Evolutionary conservation across 2,329 filamentous ascomycete genomes (phyloP).

Genomic region (Knufia petricola): DNA sequence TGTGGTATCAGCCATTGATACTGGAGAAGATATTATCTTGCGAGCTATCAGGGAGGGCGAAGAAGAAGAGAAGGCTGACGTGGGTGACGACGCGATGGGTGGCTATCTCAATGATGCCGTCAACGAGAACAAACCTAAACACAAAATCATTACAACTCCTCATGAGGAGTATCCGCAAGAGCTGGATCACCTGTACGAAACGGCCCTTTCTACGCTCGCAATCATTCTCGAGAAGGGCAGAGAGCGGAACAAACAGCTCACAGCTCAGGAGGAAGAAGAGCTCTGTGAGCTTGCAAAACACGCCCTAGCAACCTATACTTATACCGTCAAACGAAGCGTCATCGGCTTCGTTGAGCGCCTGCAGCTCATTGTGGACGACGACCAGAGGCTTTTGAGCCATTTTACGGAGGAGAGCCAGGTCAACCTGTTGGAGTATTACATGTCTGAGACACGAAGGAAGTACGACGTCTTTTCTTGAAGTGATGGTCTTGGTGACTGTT

Average conservation of each 20-base stretch:
- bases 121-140: too few species aligned
- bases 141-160: conserved; percentile 12
- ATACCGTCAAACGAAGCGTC: conserved; percentile 15
- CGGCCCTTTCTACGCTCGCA: conserved; percentile 15
- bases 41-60: not conserved
- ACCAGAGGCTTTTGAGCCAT: conserved; percentile 17
- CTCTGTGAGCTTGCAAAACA: conserved; percentile 14
- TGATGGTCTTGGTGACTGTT: not conserved
- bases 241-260: conserved; percentile 11
- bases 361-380: conserved; percentile 17
- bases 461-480: not conserved
- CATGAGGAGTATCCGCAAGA: conserved; percentile 14
- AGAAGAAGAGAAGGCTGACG: not conserved
- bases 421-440: conserved; percentile 21
- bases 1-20: not conserved
- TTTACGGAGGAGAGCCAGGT: conserved; percentile 18
- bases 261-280: conserved; percentile 16
- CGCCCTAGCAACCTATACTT: conserved; percentile 15
- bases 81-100: conserved; percentile 12
- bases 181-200: conserved; percentile 16
- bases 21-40: not conserved
- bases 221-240: conserved; percentile 12
- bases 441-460: not conserved
- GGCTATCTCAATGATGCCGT: conserved; percentile 15
- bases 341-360: conserved; percentile 17